A percentile compares a stretch with the other conserved stretches of the same genome.
These are phyloP conservation scores for Suillus ampliporus DNA, from an alignment of 768 basidiomycete genomes.

Conservation along the genomic window DNA sequence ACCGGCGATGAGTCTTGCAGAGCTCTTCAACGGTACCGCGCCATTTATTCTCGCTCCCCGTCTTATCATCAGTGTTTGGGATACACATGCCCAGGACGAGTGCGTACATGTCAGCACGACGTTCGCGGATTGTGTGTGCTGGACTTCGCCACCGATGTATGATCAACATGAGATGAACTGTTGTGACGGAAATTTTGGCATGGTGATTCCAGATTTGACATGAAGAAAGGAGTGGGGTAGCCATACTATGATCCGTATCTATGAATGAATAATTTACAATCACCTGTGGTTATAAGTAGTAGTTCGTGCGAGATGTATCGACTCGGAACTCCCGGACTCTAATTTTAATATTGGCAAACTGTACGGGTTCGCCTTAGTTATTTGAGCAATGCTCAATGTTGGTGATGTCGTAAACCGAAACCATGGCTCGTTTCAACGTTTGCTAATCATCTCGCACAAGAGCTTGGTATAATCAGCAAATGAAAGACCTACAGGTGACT, in stretches of 20 bases:
- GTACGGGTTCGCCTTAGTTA: neutral
- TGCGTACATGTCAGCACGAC: neutral
- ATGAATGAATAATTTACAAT: neutral
- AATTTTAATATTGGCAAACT: no score
- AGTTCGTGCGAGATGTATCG: neutral
- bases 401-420: neutral
- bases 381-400: neutral
- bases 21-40: neutral
- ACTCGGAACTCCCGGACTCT: neutral
- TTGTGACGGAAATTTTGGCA: no score
- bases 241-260: neutral
- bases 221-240: neutral
- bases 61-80: constrained; percentile 4
- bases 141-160: neutral
- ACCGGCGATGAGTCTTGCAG: neutral
- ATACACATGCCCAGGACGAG: neutral
- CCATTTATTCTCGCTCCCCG: constrained; percentile 1
- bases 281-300: neutral
- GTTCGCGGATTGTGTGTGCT: neutral
- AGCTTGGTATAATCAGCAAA: neutral
- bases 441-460: neutral
- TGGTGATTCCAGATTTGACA: neutral
- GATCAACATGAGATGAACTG: neutral
- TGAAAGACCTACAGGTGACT: neutral
- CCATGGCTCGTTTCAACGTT: neutral